Conservation (phyloP, 768 basidiomycete species). For the Lentinula sp. region DNA sequence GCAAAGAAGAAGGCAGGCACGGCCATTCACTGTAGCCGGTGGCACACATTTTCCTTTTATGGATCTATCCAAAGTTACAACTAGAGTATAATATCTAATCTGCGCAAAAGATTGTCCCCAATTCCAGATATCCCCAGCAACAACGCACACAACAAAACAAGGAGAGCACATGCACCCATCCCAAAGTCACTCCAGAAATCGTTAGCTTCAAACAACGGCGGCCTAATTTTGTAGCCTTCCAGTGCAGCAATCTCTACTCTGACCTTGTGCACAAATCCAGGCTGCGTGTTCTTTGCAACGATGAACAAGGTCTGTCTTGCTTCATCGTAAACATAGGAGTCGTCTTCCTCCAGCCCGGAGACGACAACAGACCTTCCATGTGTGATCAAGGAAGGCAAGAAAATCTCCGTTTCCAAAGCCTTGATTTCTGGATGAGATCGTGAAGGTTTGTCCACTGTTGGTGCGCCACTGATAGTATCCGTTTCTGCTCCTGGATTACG, state of each 20-base stretch:
- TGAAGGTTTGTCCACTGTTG: constrained; percentile 30
- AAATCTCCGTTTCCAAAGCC: constrained; percentile 79
- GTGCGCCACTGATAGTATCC: background rate
- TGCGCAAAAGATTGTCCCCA: background rate
- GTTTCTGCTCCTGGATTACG: constrained; percentile 23
- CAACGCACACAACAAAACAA: background rate
- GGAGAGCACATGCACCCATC: background rate
- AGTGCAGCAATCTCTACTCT: constrained; percentile 52
- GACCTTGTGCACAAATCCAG: constrained; percentile 44
- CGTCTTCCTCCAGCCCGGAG: constrained; percentile 43
- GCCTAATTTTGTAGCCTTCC: constrained; percentile 15
- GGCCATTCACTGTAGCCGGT: background rate
- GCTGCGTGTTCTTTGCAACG: constrained; percentile 33
- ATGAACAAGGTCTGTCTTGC: constrained; percentile 71
- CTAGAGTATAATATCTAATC: background rate
- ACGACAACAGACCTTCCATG: constrained; percentile 54
- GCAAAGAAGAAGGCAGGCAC: background rate
- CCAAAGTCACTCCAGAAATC: constrained; percentile 57
- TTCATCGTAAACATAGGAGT: constrained; percentile 55
- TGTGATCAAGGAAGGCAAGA: constrained; percentile 59
- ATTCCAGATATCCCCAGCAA: background rate
- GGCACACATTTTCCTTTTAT: background rate
- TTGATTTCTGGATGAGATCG: constrained; percentile 29
- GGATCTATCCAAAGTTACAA: background rate
- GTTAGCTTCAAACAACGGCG: constrained; percentile 49